A percentile compares a stretch with the other conserved stretches of the same genome.
Evolutionary conservation across 768 basidiomycete species (phyloP).

Genomic region (Auricularia sp.): DNA sequence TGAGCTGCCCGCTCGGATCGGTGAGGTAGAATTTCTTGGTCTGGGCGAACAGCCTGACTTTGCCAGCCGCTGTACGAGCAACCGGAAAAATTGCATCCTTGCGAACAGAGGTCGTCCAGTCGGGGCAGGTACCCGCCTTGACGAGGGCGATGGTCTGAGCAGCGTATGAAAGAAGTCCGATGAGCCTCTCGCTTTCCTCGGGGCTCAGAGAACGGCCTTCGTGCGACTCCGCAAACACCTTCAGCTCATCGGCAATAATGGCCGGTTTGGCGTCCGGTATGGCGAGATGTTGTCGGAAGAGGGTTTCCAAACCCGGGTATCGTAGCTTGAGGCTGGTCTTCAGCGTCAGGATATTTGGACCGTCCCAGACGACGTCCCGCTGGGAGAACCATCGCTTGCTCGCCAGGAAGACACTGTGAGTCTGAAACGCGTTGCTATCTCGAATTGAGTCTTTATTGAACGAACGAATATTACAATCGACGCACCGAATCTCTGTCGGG

Average conservation of each 20-base stretch:
- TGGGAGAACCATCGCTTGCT: neutral
- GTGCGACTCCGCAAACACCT: neutral
- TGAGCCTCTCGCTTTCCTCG: neutral
- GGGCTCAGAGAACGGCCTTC: neutral
- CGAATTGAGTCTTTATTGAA: neutral
- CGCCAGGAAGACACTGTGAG: neutral
- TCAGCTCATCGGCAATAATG: constrained; percentile 14
- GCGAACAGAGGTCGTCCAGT: neutral
- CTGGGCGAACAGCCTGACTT: neutral
- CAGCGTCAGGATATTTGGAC: constrained; percentile 13
- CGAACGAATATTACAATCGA: neutral
- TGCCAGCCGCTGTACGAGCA: neutral
- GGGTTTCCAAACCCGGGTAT: constrained; percentile 9
- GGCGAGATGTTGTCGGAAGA: constrained; percentile 13
- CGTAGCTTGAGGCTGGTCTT: constrained; percentile 9
- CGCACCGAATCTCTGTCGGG: constrained; percentile 14
- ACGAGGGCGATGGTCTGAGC: neutral
- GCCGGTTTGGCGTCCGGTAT: constrained; percentile 9
- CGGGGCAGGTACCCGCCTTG: neutral
- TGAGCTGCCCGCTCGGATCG: neutral
- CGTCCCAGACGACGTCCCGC: constrained; percentile 12
- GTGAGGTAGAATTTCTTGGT: neutral
- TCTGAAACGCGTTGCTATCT: neutral
- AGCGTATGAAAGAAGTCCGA: neutral
- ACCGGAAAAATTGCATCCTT: neutral